Conservation (phyloP, 176 grass and related monocot species). For the Oryza glaberrima region DNA sequence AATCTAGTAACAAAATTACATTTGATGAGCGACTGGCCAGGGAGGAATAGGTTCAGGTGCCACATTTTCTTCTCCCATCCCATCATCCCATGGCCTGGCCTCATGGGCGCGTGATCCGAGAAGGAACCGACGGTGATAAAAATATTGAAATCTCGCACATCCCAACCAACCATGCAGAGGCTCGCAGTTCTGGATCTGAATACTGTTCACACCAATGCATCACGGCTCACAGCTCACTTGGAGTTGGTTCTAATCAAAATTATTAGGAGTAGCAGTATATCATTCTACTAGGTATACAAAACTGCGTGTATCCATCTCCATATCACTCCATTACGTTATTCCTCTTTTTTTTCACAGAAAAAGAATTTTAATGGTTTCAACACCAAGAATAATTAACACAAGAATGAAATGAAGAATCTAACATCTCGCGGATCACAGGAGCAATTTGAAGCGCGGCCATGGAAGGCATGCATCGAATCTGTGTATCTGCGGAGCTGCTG, state of each 20-base stretch:
- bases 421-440: background rate
- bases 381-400: background rate
- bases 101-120: slow-evolving; percentile 2
- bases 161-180: background rate
- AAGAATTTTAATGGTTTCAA: slow-evolving; percentile 16
- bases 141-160: background rate
- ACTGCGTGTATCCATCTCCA: background rate
- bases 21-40: no score
- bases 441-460: background rate
- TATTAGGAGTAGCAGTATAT: background rate
- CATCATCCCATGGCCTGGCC: no score
- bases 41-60: background rate
- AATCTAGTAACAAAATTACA: no score
- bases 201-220: background rate
- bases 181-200: background rate
- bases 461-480: background rate
- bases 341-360: background rate
- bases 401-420: slow-evolving; percentile 16
- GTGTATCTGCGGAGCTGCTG: background rate
- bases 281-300: background rate
- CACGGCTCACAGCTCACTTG: no score
- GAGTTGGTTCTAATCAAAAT: background rate
- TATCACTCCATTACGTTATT: background rate
- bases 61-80: background rate
- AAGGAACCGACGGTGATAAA: background rate